phyloP scores from a whole-genome alignment of 345 rosid species.

The Ricinus communis region DNA sequence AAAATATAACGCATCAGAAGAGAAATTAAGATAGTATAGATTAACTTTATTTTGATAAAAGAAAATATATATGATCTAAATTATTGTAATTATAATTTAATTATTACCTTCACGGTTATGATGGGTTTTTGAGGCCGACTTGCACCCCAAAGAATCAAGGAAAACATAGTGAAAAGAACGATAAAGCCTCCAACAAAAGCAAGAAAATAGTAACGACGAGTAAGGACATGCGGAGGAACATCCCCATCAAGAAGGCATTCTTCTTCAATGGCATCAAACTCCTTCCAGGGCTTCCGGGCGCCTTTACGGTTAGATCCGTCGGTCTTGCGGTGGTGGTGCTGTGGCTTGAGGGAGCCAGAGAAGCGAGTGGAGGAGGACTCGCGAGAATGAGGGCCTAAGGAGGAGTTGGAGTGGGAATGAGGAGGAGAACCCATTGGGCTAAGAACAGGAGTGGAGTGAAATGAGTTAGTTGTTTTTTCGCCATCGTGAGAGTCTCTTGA shows the following conservation, averaged over 20 bases:
- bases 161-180: constrained; percentile 51
- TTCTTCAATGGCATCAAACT: constrained; percentile 73
- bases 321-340: constrained; percentile 19
- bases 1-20: too few relatives aligned
- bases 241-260: constrained; percentile 55
- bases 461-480: constrained; percentile 63
- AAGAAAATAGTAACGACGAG: constrained; percentile 54
- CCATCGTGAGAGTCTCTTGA: constrained; percentile 72
- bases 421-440: constrained; percentile 74
- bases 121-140: constrained; percentile 61
- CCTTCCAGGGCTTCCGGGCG: constrained; percentile 38
- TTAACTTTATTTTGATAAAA: too few relatives aligned
- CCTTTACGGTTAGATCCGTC: constrained; percentile 28
- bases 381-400: constrained; percentile 65
- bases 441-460: constrained; percentile 61
- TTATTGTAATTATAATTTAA: too few relatives aligned
- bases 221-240: constrained; percentile 16
- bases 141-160: constrained; percentile 71
- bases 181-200: constrained; percentile 51
- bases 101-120: constrained; percentile 56
- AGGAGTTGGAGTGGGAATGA: constrained; percentile 72
- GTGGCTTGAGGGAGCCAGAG: constrained; percentile 52
- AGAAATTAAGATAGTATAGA: too few relatives aligned
- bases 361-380: constrained; percentile 68
- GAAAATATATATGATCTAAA: too few relatives aligned